A percentile compares a stretch with the other conserved stretches of the same genome.
phyloP scores from a whole-genome alignment of 305 asterid species.

The Fraxinus ornus region DNA sequence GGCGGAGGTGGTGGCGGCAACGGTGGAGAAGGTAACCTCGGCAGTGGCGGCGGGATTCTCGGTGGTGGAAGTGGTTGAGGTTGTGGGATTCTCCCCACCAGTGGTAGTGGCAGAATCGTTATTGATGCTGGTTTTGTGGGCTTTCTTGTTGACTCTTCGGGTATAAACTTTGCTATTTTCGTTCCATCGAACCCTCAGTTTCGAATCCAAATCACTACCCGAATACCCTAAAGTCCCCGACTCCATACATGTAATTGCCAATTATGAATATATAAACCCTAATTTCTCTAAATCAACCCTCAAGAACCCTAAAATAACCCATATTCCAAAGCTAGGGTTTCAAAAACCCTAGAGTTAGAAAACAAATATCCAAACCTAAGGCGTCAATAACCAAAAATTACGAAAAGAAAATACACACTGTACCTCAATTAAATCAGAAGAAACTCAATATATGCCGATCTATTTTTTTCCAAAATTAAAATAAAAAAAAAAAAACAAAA shows the following conservation, averaged over 20 bases:
- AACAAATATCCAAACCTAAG: not conserved
- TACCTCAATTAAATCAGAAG: not conserved
- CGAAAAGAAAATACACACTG: not conserved
- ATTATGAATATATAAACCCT: not conserved
- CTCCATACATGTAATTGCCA: slow-evolving; percentile 10
- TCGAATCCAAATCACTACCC: not conserved
- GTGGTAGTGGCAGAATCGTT: slow-evolving; percentile 7
- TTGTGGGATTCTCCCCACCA: not conserved
- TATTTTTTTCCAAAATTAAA: not conserved
- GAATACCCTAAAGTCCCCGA: not conserved
- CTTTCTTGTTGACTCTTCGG: slow-evolving; percentile 14
- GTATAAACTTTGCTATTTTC: slow-evolving; percentile 20
- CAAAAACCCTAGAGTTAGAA: slow-evolving; percentile 3
- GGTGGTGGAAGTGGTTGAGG: not conserved
- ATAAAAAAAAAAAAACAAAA: not conserved
- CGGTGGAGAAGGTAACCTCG: not conserved
- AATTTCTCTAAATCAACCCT: not conserved
- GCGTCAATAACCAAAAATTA: not conserved
- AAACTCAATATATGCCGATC: not conserved
- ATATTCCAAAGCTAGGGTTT: slow-evolving; percentile 1
- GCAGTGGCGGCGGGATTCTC: slow-evolving; percentile 2
- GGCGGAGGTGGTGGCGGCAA: not conserved
- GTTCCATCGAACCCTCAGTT: not conserved
- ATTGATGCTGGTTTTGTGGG: not conserved
- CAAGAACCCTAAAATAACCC: not conserved